Base-by-base conservation (phyloP, 108 stramenopile species). In the Skeletonema costatum region DNA sequence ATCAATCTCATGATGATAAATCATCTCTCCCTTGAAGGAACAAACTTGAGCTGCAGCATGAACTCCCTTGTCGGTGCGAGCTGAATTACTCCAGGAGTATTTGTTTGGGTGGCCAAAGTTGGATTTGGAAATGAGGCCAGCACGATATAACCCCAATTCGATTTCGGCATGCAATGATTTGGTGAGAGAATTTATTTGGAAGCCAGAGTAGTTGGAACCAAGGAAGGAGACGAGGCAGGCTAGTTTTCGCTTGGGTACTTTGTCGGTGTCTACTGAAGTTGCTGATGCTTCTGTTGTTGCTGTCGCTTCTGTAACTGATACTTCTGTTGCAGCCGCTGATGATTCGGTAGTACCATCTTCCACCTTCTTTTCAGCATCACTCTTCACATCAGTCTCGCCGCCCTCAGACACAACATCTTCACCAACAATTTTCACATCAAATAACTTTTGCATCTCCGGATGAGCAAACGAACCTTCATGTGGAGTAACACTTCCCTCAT, bases 41-140 rank as follows among this genome's bases (percentile, higher is more conserved):
- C 92, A 91, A 9, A 98, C 95, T 78, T 99, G 97, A 1, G 97
- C 97, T 64, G 91, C 92, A 11, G 99, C 98, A 56, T 80, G 91
- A 42, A 96, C 96, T 58, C 93, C 98, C 77, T 98, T 98, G 80
- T 99, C 99, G 16, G 99, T 99, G 38, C 99, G 91, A 14, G 96
- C 98, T 5, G 97, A 90, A 25, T 91, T 93, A 32, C 91, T 88
- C 98, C 98, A 99, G 14, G 87, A 83, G 70, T 97, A 93, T 74
- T 99, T 98, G 73, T 82, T 78, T n/a, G 94, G 96, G 74, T 77
- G 77, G 25, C 97, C 98, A 87, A 92, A 97, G 77, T 98, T 98
- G 4, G 56, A 41, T 7, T 76, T 56, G 12, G 74, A 73, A 5
- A 99, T 83, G 42, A 90, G 42, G 11, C 93, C 92, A 25, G 90